Conservation (phyloP, 1,284 basidiomycete species). For the Volvariella volvacea region DNA sequence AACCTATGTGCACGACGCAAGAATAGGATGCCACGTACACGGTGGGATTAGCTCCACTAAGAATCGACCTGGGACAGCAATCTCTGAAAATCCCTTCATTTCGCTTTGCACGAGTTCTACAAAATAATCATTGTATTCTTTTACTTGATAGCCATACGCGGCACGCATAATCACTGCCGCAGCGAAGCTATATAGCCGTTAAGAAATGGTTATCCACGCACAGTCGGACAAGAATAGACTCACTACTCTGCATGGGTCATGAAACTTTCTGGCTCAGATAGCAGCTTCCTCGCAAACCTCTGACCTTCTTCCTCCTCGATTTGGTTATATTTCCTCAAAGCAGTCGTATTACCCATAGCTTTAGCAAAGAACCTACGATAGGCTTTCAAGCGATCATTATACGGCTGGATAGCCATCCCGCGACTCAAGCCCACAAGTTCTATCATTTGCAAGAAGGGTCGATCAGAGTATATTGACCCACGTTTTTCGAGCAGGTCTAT, state of each 20-base stretch:
- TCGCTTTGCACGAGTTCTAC: constrained; percentile 14
- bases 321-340: constrained; percentile 14
- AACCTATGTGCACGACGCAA: constrained; percentile 3
- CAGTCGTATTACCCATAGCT: constrained; percentile 13
- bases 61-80: too few species aligned
- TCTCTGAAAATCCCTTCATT: neutral
- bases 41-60: too few species aligned
- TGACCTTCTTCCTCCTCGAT: constrained; percentile 16
- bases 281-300: constrained; percentile 18
- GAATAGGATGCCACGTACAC: too few species aligned
- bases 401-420: constrained; percentile 20
- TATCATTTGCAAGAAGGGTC: constrained; percentile 28
- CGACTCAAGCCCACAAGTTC: constrained; percentile 21
- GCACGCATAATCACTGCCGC: constrained; percentile 16
- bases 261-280: constrained; percentile 17
- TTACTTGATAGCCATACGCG: constrained; percentile 14
- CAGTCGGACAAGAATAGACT: constrained; percentile 5
- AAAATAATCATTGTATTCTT: constrained; percentile 15
- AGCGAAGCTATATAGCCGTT: constrained; percentile 16
- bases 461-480: constrained; percentile 28
- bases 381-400: constrained; percentile 23
- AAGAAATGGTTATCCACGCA: neutral
- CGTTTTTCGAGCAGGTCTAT: constrained; percentile 29
- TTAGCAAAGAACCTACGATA: constrained; percentile 24
- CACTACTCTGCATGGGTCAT: constrained; percentile 22